Evolutionary conservation across 306 rosid genomes (phyloP), one percentile per base, ranked within the genome.

Genomic region (Vigna nakashimae): DNA sequence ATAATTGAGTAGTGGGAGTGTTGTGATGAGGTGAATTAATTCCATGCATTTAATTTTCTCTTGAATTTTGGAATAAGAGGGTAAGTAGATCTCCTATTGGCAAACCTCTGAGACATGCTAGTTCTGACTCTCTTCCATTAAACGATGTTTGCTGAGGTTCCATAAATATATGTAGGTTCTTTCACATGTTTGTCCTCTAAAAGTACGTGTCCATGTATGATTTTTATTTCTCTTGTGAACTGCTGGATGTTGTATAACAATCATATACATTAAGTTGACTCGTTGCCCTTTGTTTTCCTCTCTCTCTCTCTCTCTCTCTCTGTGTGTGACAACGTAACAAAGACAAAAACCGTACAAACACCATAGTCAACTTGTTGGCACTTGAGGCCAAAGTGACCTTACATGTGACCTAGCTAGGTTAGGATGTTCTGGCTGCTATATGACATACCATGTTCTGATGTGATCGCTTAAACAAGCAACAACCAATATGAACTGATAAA

Each of bases 341-440:
- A 74, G 79, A 82, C 82, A 78, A 82, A 71, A 65, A 10, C 63
- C 82, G 82, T 79, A 85, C 86, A 59, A 11, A 85, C 6, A 34
- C 60, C 57, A 65, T 82, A 78, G 86, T 85, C 86, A 85, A 85
- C 89, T 79, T 71, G 68, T 76, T 71, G 42, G 45, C 69, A 72
- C 77, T 48, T 55, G 66, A 63, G 70, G 79, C 83, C 82, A 78
- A 82, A 82, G 1, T 72, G 79, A 12, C 72, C 70, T 46, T 51
- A 45, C 65, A 69, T 76, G 53, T 64, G 49, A 77, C 85, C 74
- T 50, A 42, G 16, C 50, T 77, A 45, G 52, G 67, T 45, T 62
- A 62, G 65, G 50, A 12, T 62, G 56, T 45, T 70, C 22, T 77
- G 79, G 79, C 66, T 71, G 30, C 50, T 73, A 34, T 56, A 53